Evolutionary conservation across 1,284 basidiomycete species (phyloP).

Genomic region (Austroboletus niveus): DNA sequence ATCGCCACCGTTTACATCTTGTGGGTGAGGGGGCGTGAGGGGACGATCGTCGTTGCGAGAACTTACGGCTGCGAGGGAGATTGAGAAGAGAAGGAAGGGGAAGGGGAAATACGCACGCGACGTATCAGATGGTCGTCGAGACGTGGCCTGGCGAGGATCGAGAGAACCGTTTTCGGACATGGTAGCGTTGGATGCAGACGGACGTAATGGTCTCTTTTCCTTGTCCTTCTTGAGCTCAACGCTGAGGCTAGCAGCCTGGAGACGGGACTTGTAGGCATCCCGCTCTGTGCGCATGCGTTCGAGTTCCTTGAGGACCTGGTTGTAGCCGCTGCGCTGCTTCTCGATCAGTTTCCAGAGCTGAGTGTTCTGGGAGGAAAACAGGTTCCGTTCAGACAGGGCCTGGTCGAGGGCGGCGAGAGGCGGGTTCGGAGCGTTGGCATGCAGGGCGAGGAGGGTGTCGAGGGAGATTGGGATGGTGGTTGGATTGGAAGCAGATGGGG

Average conservation of each 20-base stretch:
- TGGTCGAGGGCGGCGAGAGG: constrained; percentile 68
- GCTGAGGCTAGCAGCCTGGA: constrained; percentile 40
- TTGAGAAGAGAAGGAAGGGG: neutral
- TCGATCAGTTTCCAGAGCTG: constrained; percentile 93
- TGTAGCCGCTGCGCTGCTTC: constrained; percentile 75
- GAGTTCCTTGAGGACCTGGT: constrained; percentile 72
- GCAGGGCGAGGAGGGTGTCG: constrained; percentile 53
- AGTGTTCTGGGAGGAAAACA: constrained; percentile 75
- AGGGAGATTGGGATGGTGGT: constrained; percentile 45
- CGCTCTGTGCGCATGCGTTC: constrained; percentile 80
- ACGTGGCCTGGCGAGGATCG: constrained; percentile 34
- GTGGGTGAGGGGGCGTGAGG: constrained; percentile 39
- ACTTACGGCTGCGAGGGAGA: constrained; percentile 15
- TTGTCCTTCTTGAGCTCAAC: constrained; percentile 32
- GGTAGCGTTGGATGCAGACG: constrained; percentile 23
- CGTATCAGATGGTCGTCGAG: constrained; percentile 52
- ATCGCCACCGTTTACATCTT: constrained; percentile 35
- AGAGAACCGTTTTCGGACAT: constrained; percentile 15
- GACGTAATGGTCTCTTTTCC: constrained; percentile 29
- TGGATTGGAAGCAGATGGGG: constrained; percentile 27
- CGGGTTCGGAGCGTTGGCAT: constrained; percentile 53
- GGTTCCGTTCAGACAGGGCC: constrained; percentile 74
- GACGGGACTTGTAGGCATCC: constrained; percentile 59
- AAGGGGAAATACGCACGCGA: constrained; percentile 42
- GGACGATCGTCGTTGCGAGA: constrained; percentile 21